These are phyloP conservation scores for Fusarium albosuccineum DNA, from an alignment of 2,329 filamentous ascomycete species.

Conservation along the genomic window DNA sequence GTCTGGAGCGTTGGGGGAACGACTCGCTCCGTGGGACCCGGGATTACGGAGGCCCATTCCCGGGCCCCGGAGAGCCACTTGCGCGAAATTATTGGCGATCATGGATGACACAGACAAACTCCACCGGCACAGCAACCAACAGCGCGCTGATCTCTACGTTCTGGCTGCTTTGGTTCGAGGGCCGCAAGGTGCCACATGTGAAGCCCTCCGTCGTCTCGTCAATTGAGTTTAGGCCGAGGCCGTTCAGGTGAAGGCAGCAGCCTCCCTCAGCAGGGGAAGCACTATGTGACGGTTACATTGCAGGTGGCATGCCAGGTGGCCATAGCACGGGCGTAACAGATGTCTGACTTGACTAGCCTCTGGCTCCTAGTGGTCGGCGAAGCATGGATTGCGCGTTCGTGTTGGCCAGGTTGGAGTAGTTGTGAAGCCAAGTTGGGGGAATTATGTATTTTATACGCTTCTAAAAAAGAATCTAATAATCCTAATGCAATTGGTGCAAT, in stretches of 20 bases:
- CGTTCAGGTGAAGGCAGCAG: neutral
- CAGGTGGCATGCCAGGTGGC: neutral
- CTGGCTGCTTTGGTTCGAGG: neutral
- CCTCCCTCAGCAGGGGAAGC: too few species aligned
- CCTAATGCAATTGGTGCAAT: too few species aligned
- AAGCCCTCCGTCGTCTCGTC: neutral
- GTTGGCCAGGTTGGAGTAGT: neutral
- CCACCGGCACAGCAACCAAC: neutral
- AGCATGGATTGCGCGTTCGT: neutral
- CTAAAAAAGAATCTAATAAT: neutral
- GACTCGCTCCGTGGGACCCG: conserved; percentile 4
- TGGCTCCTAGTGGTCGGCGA: neutral
- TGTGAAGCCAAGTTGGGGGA: neutral
- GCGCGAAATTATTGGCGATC: conserved; percentile 4
- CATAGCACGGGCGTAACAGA: neutral
- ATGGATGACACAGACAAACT: conserved; percentile 9
- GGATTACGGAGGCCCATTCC: neutral
- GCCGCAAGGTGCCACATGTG: neutral
- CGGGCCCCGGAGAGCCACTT: conserved; percentile 1
- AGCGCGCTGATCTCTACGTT: conserved; percentile 5
- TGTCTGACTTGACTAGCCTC: neutral
- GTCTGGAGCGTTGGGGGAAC: neutral
- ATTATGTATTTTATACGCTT: neutral
- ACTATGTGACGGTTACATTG: conserved; percentile 1
- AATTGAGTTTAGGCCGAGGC: neutral